Evolutionary conservation across 164 flowering plant genomes (phyloP).

Genomic region (Litsea cubeba): DNA sequence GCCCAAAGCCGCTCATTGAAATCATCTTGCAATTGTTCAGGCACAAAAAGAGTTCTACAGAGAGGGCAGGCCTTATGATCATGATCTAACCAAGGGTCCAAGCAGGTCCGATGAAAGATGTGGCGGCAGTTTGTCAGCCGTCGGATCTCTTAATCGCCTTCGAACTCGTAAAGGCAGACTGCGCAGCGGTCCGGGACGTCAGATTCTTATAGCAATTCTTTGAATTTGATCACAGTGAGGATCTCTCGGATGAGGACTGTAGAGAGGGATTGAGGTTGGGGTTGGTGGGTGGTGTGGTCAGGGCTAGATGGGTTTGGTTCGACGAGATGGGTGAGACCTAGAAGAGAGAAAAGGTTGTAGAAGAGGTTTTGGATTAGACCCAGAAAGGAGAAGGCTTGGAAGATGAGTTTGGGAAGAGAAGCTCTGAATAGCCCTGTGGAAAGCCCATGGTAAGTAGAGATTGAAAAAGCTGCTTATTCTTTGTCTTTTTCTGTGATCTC

Average conservation of each 20-base stretch:
- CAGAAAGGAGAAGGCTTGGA: conserved; percentile 52
- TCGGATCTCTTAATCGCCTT: conserved; percentile 55
- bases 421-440: conserved; percentile 79
- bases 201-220: conserved; percentile 21
- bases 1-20: conserved; percentile 68
- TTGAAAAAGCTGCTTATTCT: neutral
- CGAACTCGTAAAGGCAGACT: conserved; percentile 73
- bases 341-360: conserved; percentile 30
- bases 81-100: conserved; percentile 72
- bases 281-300: conserved; percentile 15
- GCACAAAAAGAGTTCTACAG: conserved; percentile 60
- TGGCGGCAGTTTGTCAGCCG: conserved; percentile 62
- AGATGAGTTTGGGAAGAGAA: conserved; percentile 60
- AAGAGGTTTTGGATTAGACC: conserved; percentile 45
- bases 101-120: conserved; percentile 65
- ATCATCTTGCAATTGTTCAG: conserved; percentile 44
- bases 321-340: conserved; percentile 65
- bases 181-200: conserved; percentile 58
- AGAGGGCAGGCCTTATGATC: conserved; percentile 69
- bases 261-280: conserved; percentile 42
- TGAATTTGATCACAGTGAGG: conserved; percentile 57
- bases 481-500: neutral
- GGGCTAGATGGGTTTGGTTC: conserved; percentile 38
- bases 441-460: conserved; percentile 56
- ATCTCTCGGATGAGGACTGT: conserved; percentile 64